Evolutionary conservation across 495 filamentous ascomycete genomes (phyloP).

Genomic region (Daldinia decipiens): DNA sequence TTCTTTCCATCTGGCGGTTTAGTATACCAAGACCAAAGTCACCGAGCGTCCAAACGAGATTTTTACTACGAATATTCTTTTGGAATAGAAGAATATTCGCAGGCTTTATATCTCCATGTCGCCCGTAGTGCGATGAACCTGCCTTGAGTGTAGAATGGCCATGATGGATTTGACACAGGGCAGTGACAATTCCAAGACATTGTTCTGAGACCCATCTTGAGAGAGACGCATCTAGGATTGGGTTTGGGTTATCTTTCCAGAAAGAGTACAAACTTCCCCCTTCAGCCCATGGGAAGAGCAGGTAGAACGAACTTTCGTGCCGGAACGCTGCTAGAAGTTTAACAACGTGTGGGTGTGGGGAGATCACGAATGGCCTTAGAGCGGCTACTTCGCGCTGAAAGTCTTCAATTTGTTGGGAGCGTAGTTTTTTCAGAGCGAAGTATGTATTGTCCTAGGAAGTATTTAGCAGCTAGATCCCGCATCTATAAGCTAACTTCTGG

Average conservation of each 20-base stretch:
- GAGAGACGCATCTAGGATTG: constrained; percentile 4
- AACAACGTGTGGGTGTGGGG: constrained; percentile 14
- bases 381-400: constrained; percentile 32
- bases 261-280: constrained; percentile 33
- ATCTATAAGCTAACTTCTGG: background rate
- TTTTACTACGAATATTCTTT: background rate
- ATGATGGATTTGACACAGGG: constrained; percentile 32
- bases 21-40: constrained; percentile 21
- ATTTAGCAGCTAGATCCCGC: background rate
- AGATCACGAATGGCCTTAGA: constrained; percentile 13
- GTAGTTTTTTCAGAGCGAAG: constrained; percentile 28
- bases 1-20: background rate
- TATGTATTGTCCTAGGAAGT: constrained; percentile 12
- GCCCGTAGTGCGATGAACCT: constrained; percentile 12
- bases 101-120: constrained; percentile 45
- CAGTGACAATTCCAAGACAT: constrained; percentile 30
- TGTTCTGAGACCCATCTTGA: constrained; percentile 30
- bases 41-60: constrained; percentile 3
- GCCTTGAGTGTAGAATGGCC: background rate
- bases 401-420: constrained; percentile 7
- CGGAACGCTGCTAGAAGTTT: constrained; percentile 32
- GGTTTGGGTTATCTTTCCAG: constrained; percentile 30
- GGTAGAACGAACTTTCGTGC: constrained; percentile 32
- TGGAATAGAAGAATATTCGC: constrained; percentile 21
- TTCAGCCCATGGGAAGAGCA: constrained; percentile 46